Conservation (phyloP, 495 filamentous ascomycete genomes). For the Trichoderma gamsii region DNA sequence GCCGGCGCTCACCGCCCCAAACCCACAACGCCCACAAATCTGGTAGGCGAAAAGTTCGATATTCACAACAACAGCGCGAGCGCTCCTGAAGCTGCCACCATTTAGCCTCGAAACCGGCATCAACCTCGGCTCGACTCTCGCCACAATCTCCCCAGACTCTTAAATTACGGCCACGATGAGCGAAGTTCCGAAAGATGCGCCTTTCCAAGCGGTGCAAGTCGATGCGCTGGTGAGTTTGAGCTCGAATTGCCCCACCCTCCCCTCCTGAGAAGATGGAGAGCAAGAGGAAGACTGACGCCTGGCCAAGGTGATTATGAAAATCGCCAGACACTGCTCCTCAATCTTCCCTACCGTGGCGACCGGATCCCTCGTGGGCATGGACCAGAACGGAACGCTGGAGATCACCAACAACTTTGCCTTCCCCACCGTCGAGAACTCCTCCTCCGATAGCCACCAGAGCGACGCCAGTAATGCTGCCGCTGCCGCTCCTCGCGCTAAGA, state of each 20-base stretch:
- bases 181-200: conserved; percentile 50
- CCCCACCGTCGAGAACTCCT: conserved; percentile 70
- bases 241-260: conserved; percentile 19
- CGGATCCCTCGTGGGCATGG: conserved; percentile 89
- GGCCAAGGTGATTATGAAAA: conserved; percentile 84
- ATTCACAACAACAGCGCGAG: conserved; percentile 22
- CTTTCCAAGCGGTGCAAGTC: conserved; percentile 74
- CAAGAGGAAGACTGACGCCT: conserved; percentile 11
- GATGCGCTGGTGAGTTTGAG: conserved; percentile 63
- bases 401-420: conserved; percentile 95
- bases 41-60: conserved; percentile 24
- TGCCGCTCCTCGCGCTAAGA: conserved; percentile 84
- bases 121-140: conserved; percentile 16
- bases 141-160: conserved; percentile 15
- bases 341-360: conserved; percentile 85
- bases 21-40: conserved; percentile 30
- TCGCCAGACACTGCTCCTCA: conserved; percentile 85
- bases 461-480: conserved; percentile 72
- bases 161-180: conserved; percentile 30
- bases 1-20: conserved; percentile 15
- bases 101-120: conserved; percentile 13
- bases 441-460: conserved; percentile 73
- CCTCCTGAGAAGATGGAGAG: conserved; percentile 19
- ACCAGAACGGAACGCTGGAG: conserved; percentile 73
- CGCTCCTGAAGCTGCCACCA: conserved; percentile 11